Base-by-base conservation (phyloP, 2,329 filamentous ascomycete species). In the Aphanoascus verrucosus region DNA sequence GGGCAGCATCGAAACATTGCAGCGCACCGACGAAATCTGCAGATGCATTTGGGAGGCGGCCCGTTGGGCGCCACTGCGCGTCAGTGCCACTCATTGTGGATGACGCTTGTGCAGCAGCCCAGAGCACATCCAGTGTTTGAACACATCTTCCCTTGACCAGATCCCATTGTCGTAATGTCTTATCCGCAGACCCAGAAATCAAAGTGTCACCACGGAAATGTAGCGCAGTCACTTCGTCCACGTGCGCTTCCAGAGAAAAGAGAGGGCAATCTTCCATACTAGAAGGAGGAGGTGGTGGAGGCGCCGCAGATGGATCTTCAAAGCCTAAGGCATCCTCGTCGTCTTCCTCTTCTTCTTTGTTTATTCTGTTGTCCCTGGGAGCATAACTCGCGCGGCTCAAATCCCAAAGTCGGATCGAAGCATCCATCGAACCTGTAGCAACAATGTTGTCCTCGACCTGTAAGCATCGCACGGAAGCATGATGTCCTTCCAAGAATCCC, bases 101-200 rank as follows among this genome's bases (percentile, higher is more conserved):
- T 8, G 83, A 86, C 11, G 88, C 88, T 72, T 96, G 90, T 1
- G 93, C 90, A 3, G 93, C 90, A 8, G 93, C 93, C 93, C 93
- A 98, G 67, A 98, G 86, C 5, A 98, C 91, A 69, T 98, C 93
- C 47, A 98, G 76, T 2, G 93, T 98, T 71, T 98, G 93, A 52
- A 98, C 87, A 68, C 93, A 97, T 47, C 93, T 85, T n/a, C 93
- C 93, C 67, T 90, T 96, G 63, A 91, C 87, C 48, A 98, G 77
- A 74, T 98, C 93, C 93, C 93, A 98, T 68, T 98, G 93, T 43
- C 93, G 84, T 53, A 98, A 76, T 1, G 93, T 98, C 77, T 98
- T 98, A 73, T 98, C 93, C 0, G 93, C 86, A 6, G 91, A 97
- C 11, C 93, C 93, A 1, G 93, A 98, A 32, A 98, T 89, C 14